Base-by-base conservation (phyloP, 352 stramenopile species). In the Thalassiosira livingstoniorum region DNA sequence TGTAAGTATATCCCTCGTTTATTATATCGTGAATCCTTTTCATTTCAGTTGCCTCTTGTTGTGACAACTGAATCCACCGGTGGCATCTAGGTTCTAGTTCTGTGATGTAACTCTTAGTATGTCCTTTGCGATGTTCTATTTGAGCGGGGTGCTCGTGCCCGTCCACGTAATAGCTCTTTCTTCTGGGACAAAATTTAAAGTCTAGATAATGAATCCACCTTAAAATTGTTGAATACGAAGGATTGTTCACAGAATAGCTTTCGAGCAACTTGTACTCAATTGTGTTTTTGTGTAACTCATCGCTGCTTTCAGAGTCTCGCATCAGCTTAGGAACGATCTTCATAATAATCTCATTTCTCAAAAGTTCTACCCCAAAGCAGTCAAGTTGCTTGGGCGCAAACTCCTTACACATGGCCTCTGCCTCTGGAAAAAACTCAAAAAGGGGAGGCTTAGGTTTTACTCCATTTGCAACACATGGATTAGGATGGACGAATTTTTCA, bases 81-180 rank as follows among this genome's bases (percentile, higher is more conserved):
- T 65, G 57, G 18, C 21, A 45, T 18, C n/a, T 27, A 45, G 0
- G 13, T 65, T 39, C 57, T 43, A 61, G 18, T 2, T 61, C 53
- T 35, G 18, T 5, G 35, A 61, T 25, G 53, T 61, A 61, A 35
- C 4, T 65, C 29, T 37, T 7, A 21, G 39, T 65, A 31, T 45
- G 39, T 37, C 13, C 39, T 18, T 37, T 65, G 34, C 27, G 11
- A 37, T 65, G 57, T 32, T 21, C 4, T 65, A 27, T 21, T 37
- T 65, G 57, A 42, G 34, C 27, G 27, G 34, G 29, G 11, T 65
- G 11, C 57, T 65, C 57, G 57, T 65, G 57, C 21, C 29, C 57
- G n/a, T 65, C 57, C 21, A 42, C 57, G 39, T 65, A 65, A 37
- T 65, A 65, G 15, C 29, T 45, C 29, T 65, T 65, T 31, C 39